Evolutionary conservation across 768 basidiomycete species (phyloP).

Genomic region (Lactarius vividus): DNA sequence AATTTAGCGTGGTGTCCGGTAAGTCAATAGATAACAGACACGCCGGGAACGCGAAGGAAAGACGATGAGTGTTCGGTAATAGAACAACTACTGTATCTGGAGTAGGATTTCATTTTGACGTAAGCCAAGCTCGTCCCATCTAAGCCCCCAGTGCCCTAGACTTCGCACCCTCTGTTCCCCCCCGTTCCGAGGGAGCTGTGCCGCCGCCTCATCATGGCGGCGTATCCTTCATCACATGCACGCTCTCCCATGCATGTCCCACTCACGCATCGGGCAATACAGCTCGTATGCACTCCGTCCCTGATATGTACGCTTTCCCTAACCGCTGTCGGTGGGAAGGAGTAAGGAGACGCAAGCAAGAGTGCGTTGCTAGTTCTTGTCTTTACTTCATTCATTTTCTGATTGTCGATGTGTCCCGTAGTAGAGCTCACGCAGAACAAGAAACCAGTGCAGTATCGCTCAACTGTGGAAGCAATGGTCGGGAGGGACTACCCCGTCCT

Average conservation of each 20-base stretch:
- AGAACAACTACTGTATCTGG: too few relatives aligned
- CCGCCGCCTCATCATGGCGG: slow-evolving; percentile 31
- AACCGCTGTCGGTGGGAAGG: slow-evolving; percentile 71
- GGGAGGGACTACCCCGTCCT: slow-evolving; percentile 54
- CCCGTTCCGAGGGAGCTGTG: slow-evolving; percentile 25
- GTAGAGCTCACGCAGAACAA: slow-evolving; percentile 59
- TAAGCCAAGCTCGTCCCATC: too few relatives aligned
- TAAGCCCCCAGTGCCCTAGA: not conserved
- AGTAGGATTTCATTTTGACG: too few relatives aligned
- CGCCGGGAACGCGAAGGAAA: not conserved
- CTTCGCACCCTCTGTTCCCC: slow-evolving; percentile 30
- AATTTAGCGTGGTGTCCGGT: too few relatives aligned
- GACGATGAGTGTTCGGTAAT: slow-evolving; percentile 11
- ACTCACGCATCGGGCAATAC: slow-evolving; percentile 90
- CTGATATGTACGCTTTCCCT: slow-evolving; percentile 71
- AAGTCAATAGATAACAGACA: not conserved
- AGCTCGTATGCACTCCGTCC: slow-evolving; percentile 79
- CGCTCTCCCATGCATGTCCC: slow-evolving; percentile 90
- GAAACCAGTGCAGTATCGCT: slow-evolving; percentile 65
- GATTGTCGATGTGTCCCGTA: slow-evolving; percentile 27
- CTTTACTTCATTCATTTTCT: not conserved
- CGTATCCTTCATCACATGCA: slow-evolving; percentile 68
- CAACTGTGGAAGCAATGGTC: slow-evolving; percentile 82
- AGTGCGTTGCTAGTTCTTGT: slow-evolving; percentile 39
- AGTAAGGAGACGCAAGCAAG: slow-evolving; percentile 64